Conservation (phyloP, 768 basidiomycete genomes). For the Cyathus striatus region DNA sequence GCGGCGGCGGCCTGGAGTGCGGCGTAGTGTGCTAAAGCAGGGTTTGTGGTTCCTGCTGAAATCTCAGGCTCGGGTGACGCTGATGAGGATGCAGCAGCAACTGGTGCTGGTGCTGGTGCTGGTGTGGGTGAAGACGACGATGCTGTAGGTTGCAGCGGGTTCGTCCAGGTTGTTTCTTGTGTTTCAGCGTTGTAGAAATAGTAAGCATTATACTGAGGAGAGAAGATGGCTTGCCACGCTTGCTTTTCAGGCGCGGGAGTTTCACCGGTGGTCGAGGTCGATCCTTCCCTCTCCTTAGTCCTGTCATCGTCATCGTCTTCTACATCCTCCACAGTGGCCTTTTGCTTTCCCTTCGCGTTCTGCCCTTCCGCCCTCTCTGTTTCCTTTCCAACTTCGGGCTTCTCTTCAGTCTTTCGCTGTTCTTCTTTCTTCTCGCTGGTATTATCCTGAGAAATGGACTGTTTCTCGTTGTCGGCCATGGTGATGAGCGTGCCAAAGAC, state of each 20-base stretch:
- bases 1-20: constrained; percentile 66
- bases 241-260: background rate
- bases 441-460: too few relatives aligned
- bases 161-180: constrained; percentile 79
- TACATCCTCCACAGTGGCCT: too few relatives aligned
- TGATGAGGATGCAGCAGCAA: constrained; percentile 16
- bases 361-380: too few relatives aligned
- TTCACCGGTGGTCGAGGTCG: too few relatives aligned
- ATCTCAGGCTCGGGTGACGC: constrained; percentile 11
- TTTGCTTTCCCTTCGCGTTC: too few relatives aligned
- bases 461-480: too few relatives aligned
- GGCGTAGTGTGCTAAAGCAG: constrained; percentile 27
- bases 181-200: constrained; percentile 80
- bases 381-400: too few relatives aligned
- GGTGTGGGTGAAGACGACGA: constrained; percentile 5
- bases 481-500: too few relatives aligned
- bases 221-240: constrained; percentile 80
- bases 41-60: constrained; percentile 13
- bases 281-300: too few relatives aligned
- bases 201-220: constrained; percentile 73
- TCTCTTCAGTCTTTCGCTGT: too few relatives aligned
- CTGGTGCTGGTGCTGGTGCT: constrained; percentile 14
- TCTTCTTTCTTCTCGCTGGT: too few relatives aligned
- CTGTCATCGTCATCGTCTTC: too few relatives aligned
- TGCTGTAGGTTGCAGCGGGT: constrained; percentile 52